Percentiles rank a stretch among this genome's conserved stretches.
phyloP scores from a whole-genome alignment of 768 basidiomycete species.

The Albatrellus ellisii region DNA sequence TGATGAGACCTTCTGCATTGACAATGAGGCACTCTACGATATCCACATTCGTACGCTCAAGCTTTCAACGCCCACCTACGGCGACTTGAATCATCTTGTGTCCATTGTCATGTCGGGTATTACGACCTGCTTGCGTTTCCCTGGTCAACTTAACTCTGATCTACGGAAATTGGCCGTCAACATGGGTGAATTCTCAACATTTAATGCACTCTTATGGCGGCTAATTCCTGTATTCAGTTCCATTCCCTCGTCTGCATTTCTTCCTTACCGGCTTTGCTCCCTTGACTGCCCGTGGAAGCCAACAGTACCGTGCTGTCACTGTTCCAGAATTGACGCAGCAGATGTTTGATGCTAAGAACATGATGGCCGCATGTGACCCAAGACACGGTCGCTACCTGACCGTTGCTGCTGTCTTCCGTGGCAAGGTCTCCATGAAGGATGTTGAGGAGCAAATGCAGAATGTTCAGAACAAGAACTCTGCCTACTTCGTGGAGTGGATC shows the following conservation, averaged over 20 bases:
- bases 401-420: conserved; percentile 95
- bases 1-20: conserved; percentile 99
- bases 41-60: conserved; percentile 99
- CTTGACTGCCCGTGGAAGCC: conserved; percentile 85
- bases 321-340: conserved; percentile 97
- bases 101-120: conserved; percentile 98
- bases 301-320: conserved; percentile 92
- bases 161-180: conserved; percentile 97
- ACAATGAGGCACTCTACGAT: conserved; percentile 98
- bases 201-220: background rate
- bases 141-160: conserved; percentile 98
- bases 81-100: conserved; percentile 95
- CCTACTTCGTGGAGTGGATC: conserved; percentile 99
- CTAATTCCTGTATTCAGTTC: conserved; percentile 38
- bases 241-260: conserved; percentile 99
- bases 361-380: conserved; percentile 98
- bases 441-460: conserved; percentile 99
- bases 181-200: conserved; percentile 60
- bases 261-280: conserved; percentile 98
- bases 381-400: conserved; percentile 97
- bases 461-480: conserved; percentile 94
- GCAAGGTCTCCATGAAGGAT: conserved; percentile 99
- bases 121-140: conserved; percentile 98
- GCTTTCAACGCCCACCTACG: conserved; percentile 89
- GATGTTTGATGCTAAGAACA: conserved; percentile 99